phyloP scores from a whole-genome alignment of 2,329 filamentous ascomycete species.

The Monosporascus sp. region DNA sequence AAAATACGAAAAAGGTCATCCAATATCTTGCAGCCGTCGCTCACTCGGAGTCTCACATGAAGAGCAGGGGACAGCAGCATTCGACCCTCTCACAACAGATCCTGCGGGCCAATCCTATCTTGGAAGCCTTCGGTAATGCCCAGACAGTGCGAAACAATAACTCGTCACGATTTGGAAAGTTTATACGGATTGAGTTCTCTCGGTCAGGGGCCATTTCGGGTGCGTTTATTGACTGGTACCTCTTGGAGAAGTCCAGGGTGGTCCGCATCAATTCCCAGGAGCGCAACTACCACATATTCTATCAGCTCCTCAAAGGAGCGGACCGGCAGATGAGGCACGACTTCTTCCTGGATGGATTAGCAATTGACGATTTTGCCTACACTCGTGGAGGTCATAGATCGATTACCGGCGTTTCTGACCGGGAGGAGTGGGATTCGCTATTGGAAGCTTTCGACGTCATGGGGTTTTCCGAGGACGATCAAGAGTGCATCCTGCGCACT shows the following conservation, averaged over 20 bases:
- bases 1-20: constrained; percentile 99
- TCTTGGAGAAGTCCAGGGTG: constrained; percentile 96
- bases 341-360: constrained; percentile 68
- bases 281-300: constrained; percentile 96
- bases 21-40: constrained; percentile 96
- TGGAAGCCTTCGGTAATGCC: constrained; percentile 96
- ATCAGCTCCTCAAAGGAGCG: constrained; percentile 86
- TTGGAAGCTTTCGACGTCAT: constrained; percentile 93
- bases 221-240: constrained; percentile 97
- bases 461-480: constrained; percentile 84
- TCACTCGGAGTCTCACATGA: constrained; percentile 66
- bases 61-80: constrained; percentile 60
- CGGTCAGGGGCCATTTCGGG: constrained; percentile 85
- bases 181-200: constrained; percentile 94
- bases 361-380: constrained; percentile 85
- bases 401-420: constrained; percentile 85
- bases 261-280: constrained; percentile 83
- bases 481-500: constrained; percentile 75
- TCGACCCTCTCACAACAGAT: constrained; percentile 95
- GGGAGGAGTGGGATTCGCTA: constrained; percentile 81
- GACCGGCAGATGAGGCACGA: constrained; percentile 67
- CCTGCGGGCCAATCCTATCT: constrained; percentile 88
- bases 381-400: constrained; percentile 87
- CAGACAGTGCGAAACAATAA: constrained; percentile 98
- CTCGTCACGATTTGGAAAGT: constrained; percentile 96